Percentiles rank a stretch among this genome's conserved stretches.
phyloP scores from a whole-genome alignment of 2,329 filamentous ascomycete genomes.

The Geosmithia flava region DNA sequence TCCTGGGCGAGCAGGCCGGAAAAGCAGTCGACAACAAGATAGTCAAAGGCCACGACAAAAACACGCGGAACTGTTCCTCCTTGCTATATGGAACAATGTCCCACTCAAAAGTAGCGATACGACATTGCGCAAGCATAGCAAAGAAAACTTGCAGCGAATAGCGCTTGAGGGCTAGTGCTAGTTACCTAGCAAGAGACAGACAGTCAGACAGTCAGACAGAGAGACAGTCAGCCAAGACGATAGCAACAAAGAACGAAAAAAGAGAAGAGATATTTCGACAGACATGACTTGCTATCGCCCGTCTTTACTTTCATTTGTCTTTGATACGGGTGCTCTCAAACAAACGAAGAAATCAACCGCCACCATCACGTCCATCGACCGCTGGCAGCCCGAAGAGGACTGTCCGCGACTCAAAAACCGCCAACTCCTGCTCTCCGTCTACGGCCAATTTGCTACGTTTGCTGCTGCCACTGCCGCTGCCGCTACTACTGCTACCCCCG shows the following conservation, averaged over 20 bases:
- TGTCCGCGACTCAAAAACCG: not conserved
- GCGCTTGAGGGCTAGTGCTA: constrained; percentile 39
- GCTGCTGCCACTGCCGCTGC: too few species aligned
- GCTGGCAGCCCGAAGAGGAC: not conserved
- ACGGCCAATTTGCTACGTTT: too few species aligned
- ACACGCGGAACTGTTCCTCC: not conserved
- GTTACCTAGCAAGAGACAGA: constrained; percentile 42
- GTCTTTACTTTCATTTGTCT: not conserved
- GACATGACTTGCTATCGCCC: constrained; percentile 25
- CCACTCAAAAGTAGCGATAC: not conserved
- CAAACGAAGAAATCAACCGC: not conserved
- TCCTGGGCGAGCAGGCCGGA: not conserved
- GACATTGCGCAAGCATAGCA: not conserved
- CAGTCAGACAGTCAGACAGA: constrained; percentile 1
- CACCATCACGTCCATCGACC: not conserved
- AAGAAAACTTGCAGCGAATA: constrained; percentile 36
- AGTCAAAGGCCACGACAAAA: not conserved
- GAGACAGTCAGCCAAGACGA: constrained; percentile 40
- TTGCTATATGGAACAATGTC: not conserved
- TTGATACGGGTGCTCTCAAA: not conserved
- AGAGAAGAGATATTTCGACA: constrained; percentile 24
- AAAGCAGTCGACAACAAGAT: not conserved
- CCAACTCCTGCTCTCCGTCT: not conserved
- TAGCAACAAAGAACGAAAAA: constrained; percentile 48
- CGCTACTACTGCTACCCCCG: too few species aligned